Evolutionary conservation across 176 grass and related monocot genomes (phyloP).

Genomic region (Dendrocalamus sinicus): DNA sequence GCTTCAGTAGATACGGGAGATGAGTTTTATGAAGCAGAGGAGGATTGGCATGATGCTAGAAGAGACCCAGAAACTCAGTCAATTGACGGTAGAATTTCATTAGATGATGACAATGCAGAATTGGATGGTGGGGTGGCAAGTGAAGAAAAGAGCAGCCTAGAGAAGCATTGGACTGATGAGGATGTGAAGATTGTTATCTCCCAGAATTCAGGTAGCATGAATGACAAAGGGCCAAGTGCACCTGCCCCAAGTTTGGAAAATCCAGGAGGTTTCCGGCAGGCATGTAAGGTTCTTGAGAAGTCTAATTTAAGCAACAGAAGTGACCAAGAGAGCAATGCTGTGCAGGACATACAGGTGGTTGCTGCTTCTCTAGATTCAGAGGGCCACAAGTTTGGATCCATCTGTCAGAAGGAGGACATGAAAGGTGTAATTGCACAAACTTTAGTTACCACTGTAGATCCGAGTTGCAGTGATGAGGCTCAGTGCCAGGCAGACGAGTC

Average conservation of each 20-base stretch:
- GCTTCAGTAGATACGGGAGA: conserved; percentile 77
- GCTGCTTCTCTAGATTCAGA: conserved; percentile 54
- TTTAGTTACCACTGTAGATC: conserved; percentile 55
- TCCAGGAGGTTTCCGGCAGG: conserved; percentile 56
- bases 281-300: conserved; percentile 49
- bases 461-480: conserved; percentile 49
- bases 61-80: conserved; percentile 69
- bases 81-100: conserved; percentile 45
- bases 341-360: conserved; percentile 78
- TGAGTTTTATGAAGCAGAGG: conserved; percentile 97
- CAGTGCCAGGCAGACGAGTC: conserved; percentile 37
- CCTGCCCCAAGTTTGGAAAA: conserved; percentile 54
- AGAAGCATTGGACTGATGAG: conserved; percentile 41
- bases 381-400: conserved; percentile 46
- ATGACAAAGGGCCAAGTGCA: conserved; percentile 26
- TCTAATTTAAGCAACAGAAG: conserved; percentile 38
- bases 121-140: conserved; percentile 39
- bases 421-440: conserved; percentile 71
- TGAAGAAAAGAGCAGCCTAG: conserved; percentile 40
- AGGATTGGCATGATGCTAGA: conserved; percentile 88
- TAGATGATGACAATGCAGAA: conserved; percentile 42
- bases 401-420: conserved; percentile 65
- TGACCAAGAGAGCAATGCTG: conserved; percentile 50
- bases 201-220: conserved; percentile 44
- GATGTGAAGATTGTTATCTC: conserved; percentile 57